Evolutionary conservation across 768 basidiomycete genomes (phyloP).

Genomic region (Leccinum longicurvipes): DNA sequence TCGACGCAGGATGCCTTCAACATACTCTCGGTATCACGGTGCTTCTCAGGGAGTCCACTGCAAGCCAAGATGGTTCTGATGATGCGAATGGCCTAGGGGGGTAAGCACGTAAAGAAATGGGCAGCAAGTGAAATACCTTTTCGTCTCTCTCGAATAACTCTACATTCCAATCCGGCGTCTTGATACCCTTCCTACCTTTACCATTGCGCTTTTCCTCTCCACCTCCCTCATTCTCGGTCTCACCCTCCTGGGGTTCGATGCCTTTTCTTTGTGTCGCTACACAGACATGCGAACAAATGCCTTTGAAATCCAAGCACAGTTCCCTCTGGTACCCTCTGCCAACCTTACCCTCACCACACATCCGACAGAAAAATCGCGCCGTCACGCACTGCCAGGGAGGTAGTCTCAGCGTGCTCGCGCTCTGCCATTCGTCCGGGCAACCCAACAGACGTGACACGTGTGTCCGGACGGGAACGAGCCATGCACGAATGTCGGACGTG

Average conservation of each 20-base stretch:
- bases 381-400: constrained; percentile 58
- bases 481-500: constrained; percentile 42
- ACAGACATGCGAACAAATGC: constrained; percentile 61
- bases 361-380: constrained; percentile 55
- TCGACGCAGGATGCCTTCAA: constrained; percentile 26
- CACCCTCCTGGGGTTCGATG: neutral
- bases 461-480: constrained; percentile 44
- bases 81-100: constrained; percentile 44
- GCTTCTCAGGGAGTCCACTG: constrained; percentile 30
- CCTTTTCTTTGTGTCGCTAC: constrained; percentile 2
- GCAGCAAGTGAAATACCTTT: constrained; percentile 37
- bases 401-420: constrained; percentile 41
- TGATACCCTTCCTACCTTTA: constrained; percentile 5
- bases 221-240: constrained; percentile 10
- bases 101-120: neutral
- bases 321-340: constrained; percentile 35
- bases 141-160: constrained; percentile 56
- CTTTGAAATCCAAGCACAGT: constrained; percentile 52
- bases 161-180: constrained; percentile 43
- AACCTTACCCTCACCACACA: constrained; percentile 41
- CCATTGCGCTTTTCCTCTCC: constrained; percentile 10
- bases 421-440: constrained; percentile 46
- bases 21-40: constrained; percentile 16
- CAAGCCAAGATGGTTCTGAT: constrained; percentile 38
- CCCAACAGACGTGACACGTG: constrained; percentile 48